phyloP scores from a whole-genome alignment of 352 stramenopile species.

The Phytophthora europaea region DNA sequence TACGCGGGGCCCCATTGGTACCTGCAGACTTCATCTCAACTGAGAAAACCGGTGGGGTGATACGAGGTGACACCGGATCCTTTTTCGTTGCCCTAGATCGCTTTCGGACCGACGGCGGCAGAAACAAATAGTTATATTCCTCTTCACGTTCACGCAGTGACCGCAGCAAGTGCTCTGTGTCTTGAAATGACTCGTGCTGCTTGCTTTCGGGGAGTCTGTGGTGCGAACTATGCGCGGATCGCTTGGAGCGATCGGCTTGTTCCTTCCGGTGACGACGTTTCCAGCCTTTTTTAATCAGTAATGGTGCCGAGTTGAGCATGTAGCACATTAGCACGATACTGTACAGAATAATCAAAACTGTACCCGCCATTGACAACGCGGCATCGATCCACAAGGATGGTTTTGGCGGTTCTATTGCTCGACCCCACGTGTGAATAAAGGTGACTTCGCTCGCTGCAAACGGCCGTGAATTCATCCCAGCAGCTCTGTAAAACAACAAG shows the following conservation, averaged over 20 bases:
- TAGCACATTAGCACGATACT: slow-evolving; percentile 64
- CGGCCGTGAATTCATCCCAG: slow-evolving; percentile 59
- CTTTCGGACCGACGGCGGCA: slow-evolving; percentile 42
- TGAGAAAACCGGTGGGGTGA: slow-evolving; percentile 1
- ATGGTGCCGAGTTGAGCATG: slow-evolving; percentile 69
- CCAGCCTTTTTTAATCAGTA: slow-evolving; percentile 78
- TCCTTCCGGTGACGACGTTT: slow-evolving; percentile 62
- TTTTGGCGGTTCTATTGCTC: slow-evolving; percentile 23
- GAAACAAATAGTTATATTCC: slow-evolving; percentile 72
- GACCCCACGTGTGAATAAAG: slow-evolving; percentile 37
- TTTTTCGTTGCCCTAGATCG: slow-evolving; percentile 1
- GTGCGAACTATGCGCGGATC: slow-evolving; percentile 43
- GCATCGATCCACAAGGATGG: slow-evolving; percentile 50
- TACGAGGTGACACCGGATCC: slow-evolving; percentile 14
- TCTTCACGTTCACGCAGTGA: slow-evolving; percentile 67
- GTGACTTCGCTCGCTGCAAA: slow-evolving; percentile 56
- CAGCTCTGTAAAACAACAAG: slow-evolving; percentile 67
- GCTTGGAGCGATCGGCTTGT: slow-evolving; percentile 54
- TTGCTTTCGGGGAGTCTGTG: slow-evolving; percentile 37
- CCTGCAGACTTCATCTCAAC: background rate
- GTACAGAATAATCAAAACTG: slow-evolving; percentile 65
- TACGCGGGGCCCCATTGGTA: slow-evolving; percentile 7
- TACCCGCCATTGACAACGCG: slow-evolving; percentile 52
- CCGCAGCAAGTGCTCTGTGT: slow-evolving; percentile 70
- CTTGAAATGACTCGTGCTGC: slow-evolving; percentile 66